Percentiles rank a stretch among this genome's conserved stretches.
Evolutionary conservation across 148 eudicot species (phyloP).

Genomic region (Fallopia convolvulus): DNA sequence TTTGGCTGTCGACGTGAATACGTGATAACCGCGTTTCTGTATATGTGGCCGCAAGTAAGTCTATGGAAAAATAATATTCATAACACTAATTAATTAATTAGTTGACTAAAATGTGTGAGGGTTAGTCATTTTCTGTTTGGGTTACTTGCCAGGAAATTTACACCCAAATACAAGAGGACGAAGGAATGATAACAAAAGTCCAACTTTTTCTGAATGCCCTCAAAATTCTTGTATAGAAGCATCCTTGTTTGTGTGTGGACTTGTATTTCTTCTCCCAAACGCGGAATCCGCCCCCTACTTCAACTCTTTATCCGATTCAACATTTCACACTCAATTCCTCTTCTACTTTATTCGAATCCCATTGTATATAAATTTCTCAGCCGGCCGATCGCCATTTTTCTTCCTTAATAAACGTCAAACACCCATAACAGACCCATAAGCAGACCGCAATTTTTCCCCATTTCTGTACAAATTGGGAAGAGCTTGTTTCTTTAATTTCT

Average conservation of each 20-base stretch:
- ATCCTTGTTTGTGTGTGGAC: neutral
- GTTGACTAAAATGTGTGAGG: neutral
- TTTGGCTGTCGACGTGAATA: neutral
- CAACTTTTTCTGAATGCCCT: neutral
- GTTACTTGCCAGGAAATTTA: neutral
- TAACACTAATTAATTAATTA: neutral
- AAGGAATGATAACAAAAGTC: neutral
- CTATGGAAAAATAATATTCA: too few relatives aligned
- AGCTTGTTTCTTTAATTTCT: neutral
- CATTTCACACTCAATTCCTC: neutral
- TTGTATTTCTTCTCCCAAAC: neutral
- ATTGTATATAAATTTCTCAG: slow-evolving; percentile 2
- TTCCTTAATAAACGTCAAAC: neutral
- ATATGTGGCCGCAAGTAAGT: too few relatives aligned
- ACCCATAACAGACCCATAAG: neutral
- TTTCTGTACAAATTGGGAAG: neutral
- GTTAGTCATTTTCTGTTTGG: neutral
- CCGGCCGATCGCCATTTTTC: neutral
- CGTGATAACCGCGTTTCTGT: too few relatives aligned
- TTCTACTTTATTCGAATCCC: neutral
- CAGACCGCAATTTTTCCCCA: neutral
- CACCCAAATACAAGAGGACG: neutral
- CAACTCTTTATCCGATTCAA: neutral
- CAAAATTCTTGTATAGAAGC: neutral
- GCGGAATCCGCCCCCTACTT: neutral